A percentile compares a stretch with the other conserved stretches of the same genome.
phyloP scores from a whole-genome alignment of 2,329 filamentous ascomycete species.

The Fusarium chuoi region DNA sequence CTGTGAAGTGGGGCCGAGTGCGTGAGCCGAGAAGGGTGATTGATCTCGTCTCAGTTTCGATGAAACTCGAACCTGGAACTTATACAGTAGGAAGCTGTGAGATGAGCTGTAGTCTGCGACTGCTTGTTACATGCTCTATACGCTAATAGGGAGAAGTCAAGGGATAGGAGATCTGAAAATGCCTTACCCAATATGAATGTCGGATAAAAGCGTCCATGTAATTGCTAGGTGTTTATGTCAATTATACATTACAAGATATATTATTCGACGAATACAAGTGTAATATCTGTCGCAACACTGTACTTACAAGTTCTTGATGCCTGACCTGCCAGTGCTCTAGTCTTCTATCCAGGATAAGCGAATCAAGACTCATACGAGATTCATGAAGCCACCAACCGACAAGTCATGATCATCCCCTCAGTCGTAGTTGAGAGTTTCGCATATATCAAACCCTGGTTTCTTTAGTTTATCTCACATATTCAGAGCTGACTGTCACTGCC shows the following conservation, averaged over 20 bases:
- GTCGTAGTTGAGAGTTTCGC: constrained; percentile 9
- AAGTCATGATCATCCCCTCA: constrained; percentile 24
- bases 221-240: not conserved
- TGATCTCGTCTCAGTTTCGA: not conserved
- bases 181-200: not conserved
- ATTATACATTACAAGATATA: not conserved
- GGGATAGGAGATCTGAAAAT: not conserved
- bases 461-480: constrained; percentile 1
- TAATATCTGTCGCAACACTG: not conserved
- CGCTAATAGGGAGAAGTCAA: not conserved
- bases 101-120: not conserved
- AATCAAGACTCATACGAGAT: not conserved
- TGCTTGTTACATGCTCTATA: not conserved
- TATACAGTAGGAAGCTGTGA: not conserved
- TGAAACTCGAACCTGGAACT: not conserved
- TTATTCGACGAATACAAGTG: not conserved
- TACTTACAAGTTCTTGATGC: not conserved
- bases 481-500: constrained; percentile 4
- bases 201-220: not conserved
- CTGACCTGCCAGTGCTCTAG: not conserved
- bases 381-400: not conserved
- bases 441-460: not conserved
- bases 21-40: not conserved
- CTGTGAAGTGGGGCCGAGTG: constrained; percentile 15
- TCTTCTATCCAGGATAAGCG: not conserved